Evolutionary conservation across 1,284 basidiomycete genomes (phyloP).

Genomic region (Microbotryomycetes sp.): DNA sequence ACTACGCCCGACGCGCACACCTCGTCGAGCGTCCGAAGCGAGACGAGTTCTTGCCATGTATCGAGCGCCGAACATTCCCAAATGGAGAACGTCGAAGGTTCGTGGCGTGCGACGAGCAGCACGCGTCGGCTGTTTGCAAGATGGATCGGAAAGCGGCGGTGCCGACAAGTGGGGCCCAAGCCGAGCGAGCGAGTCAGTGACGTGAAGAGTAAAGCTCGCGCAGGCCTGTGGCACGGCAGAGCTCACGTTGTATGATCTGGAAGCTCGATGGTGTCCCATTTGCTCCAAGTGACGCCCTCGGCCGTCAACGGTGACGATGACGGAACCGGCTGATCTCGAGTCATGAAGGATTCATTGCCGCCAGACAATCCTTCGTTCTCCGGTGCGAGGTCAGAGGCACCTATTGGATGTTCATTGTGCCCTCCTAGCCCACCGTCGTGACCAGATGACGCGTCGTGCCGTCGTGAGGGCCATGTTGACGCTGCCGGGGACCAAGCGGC

Average conservation of each 20-base stretch:
- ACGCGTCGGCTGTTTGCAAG: slow-evolving; percentile 17
- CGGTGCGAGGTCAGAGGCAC: no score
- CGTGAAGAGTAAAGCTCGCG: neutral
- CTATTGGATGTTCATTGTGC: no score
- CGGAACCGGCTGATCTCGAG: no score
- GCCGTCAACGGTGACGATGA: no score
- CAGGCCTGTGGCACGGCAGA: neutral
- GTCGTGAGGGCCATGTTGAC: no score
- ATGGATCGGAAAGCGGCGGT: neutral
- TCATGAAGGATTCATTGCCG: no score
- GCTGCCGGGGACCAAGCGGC: neutral
- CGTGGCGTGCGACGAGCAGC: slow-evolving; percentile 17
- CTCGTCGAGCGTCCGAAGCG: slow-evolving; percentile 8
- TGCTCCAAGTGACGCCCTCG: neutral
- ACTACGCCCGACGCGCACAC: neutral
- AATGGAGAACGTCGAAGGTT: slow-evolving; percentile 5
- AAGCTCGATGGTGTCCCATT: neutral
- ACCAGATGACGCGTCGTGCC: no score
- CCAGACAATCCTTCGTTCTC: neutral
- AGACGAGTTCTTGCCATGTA: slow-evolving; percentile 22
- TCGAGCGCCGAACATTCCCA: slow-evolving; percentile 28
- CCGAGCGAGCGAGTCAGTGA: neutral
- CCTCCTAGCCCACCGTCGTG: no score
- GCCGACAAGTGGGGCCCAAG: neutral
- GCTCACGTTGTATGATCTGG: neutral